Evolutionary conservation across 129 eudicot species (phyloP).

Genomic region (Chrysanthemum lavandulifolium): DNA sequence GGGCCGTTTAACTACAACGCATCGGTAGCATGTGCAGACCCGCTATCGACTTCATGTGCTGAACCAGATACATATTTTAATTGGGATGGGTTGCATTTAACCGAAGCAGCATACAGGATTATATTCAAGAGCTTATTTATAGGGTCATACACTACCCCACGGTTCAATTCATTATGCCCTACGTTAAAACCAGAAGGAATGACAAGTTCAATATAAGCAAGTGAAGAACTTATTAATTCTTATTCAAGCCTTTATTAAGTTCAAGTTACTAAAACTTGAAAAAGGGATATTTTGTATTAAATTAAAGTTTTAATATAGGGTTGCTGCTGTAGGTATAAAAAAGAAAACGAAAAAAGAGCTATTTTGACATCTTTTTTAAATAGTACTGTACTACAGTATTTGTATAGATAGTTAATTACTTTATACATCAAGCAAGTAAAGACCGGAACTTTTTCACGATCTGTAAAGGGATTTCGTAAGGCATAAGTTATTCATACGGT

Average conservation of each 20-base stretch:
- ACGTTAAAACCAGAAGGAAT: neutral
- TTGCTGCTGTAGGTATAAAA: neutral
- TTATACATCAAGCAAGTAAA: too few species aligned
- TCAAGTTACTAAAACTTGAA: slow-evolving; percentile 11
- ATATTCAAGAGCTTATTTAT: slow-evolving; percentile 40
- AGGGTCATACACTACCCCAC: slow-evolving; percentile 37
- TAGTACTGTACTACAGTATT: neutral
- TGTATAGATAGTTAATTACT: too few species aligned
- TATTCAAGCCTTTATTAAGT: slow-evolving; percentile 10
- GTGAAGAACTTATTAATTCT: neutral
- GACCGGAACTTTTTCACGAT: too few species aligned
- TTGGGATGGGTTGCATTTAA: slow-evolving; percentile 33
- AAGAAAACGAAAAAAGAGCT: neutral
- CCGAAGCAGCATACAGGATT: slow-evolving; percentile 16
- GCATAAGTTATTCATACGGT: too few species aligned
- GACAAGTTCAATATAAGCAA: slow-evolving; percentile 21
- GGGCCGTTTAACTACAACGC: slow-evolving; percentile 18
- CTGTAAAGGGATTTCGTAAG: too few species aligned
- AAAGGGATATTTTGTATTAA: slow-evolving; percentile 1
- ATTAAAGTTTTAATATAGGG: neutral
- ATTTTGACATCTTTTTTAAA: neutral
- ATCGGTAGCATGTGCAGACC: neutral
- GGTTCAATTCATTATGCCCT: slow-evolving; percentile 19
- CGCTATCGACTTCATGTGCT: neutral
- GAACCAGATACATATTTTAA: slow-evolving; percentile 16